Evolutionary conservation across 169 alveolate genomes (phyloP).

Genomic region (Plasmodium yoelii): DNA sequence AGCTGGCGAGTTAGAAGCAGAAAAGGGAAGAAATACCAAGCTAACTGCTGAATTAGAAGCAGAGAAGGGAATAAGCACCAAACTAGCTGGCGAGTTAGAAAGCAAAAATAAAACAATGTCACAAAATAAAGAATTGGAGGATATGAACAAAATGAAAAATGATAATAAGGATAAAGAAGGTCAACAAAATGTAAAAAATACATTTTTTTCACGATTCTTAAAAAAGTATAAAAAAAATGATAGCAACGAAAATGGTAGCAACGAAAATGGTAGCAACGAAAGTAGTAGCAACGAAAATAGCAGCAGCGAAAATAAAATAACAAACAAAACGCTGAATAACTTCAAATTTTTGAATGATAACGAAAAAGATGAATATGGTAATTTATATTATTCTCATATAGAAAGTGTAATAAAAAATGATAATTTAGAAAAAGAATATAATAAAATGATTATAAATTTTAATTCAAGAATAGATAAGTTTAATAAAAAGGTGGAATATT

Average conservation of each 20-base stretch:
- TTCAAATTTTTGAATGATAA: not conserved
- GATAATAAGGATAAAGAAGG: not conserved
- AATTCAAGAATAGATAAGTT: not conserved
- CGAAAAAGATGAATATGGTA: not conserved
- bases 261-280: too few relatives aligned
- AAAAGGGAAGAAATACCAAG: not conserved
- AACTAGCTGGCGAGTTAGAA: not conserved
- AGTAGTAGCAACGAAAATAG: not conserved
- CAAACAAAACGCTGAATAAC: not conserved
- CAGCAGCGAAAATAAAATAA: not conserved
- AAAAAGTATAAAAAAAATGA: too few relatives aligned
- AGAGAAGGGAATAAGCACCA: not conserved
- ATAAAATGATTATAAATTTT: constrained; percentile 17
- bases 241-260: not conserved
- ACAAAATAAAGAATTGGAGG: not conserved
- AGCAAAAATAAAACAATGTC: not conserved
- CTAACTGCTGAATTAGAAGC: not conserved
- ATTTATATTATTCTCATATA: constrained; percentile 23
- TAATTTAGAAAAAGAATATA: constrained; percentile 21
- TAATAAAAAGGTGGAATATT: constrained; percentile 21
- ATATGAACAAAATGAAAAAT: not conserved
- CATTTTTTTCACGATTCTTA: too few relatives aligned
- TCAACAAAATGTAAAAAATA: too few relatives aligned
- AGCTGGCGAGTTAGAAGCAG: not conserved
- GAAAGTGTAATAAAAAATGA: constrained; percentile 38